These are phyloP conservation scores for Trypanosoma scelopori DNA, from an alignment of 208 protist species.

Conservation along the genomic window DNA sequence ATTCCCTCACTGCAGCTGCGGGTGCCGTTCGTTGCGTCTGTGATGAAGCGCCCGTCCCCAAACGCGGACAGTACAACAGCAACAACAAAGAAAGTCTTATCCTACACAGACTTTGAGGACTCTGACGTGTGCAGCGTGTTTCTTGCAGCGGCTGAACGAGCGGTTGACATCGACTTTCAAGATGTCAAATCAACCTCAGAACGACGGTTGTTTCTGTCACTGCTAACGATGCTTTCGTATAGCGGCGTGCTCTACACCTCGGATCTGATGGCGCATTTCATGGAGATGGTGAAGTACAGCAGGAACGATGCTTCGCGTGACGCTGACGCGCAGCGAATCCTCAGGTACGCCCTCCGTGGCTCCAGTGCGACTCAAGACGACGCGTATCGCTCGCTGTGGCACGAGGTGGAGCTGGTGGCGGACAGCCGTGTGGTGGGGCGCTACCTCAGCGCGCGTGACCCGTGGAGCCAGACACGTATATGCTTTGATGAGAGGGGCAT, in stretches of 20 bases:
- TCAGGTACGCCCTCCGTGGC: constrained; percentile 76
- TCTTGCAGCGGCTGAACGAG: constrained; percentile 70
- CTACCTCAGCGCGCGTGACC: constrained; percentile 69
- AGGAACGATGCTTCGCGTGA: constrained; percentile 44
- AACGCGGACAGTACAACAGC: background rate
- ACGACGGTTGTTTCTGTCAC: constrained; percentile 71
- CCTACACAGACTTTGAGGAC: constrained; percentile 71
- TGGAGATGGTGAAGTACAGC: constrained; percentile 90
- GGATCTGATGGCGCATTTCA: constrained; percentile 82
- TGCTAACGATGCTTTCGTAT: constrained; percentile 77
- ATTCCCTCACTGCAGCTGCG: constrained; percentile 65
- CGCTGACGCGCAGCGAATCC: constrained; percentile 63
- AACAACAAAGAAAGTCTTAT: constrained; percentile 15
- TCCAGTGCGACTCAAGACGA: constrained; percentile 56
- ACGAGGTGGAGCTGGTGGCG: constrained; percentile 40
- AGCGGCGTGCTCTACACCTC: constrained; percentile 79
- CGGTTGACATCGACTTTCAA: constrained; percentile 66
- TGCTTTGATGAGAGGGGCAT: constrained; percentile 52
- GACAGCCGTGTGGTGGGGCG: constrained; percentile 78
- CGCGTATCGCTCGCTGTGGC: constrained; percentile 59
- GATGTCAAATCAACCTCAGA: constrained; percentile 51
- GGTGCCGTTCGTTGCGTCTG: constrained; percentile 72
- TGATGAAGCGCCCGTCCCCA: constrained; percentile 49
- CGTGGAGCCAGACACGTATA: constrained; percentile 64
- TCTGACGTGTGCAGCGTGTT: constrained; percentile 75